Percentiles rank a stretch among this genome's conserved stretches.
phyloP scores from a whole-genome alignment of 2,329 filamentous ascomycete genomes.

The Mariannaea sp. region DNA sequence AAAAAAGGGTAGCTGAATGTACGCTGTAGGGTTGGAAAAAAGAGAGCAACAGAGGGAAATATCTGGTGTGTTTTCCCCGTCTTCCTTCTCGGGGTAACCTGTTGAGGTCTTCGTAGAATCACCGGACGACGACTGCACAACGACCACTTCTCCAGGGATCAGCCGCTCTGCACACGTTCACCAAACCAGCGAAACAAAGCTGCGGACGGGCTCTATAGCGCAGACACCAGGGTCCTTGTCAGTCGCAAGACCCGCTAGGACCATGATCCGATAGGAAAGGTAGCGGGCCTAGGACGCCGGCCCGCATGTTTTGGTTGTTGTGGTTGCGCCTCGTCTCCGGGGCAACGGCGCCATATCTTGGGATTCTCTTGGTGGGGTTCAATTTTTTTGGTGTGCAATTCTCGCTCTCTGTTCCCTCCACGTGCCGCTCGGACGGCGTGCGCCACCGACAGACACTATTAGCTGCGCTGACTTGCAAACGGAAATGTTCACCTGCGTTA shows the following conservation, averaged over 20 bases:
- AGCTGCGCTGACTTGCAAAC: neutral
- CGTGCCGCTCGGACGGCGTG: neutral
- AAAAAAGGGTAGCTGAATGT: too few species aligned
- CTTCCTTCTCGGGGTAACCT: conserved; percentile 10
- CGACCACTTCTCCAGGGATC: conserved; percentile 2
- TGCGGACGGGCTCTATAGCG: neutral
- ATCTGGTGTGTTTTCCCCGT: neutral
- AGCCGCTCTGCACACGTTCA: neutral
- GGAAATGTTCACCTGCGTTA: neutral
- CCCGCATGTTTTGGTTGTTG: conserved; percentile 13
- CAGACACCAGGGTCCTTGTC: conserved; percentile 10
- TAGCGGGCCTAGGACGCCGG: conserved; percentile 4
- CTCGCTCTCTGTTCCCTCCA: neutral
- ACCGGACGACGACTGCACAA: conserved; percentile 2
- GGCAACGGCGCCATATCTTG: neutral
- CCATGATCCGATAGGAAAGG: conserved; percentile 9
- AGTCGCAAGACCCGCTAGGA: conserved; percentile 5
- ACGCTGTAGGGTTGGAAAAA: too few species aligned
- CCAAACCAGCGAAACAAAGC: conserved; percentile 13
- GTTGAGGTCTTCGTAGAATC: neutral
- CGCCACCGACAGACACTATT: conserved; percentile 12
- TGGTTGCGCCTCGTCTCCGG: conserved; percentile 1
- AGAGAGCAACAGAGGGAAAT: too few species aligned
- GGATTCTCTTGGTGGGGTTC: neutral
- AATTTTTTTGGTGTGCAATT: neutral